Evolutionary conservation across 2,329 filamentous ascomycete genomes (phyloP), one percentile per base, ranked within the genome.

Genomic region (Aspergillus terreus): DNA sequence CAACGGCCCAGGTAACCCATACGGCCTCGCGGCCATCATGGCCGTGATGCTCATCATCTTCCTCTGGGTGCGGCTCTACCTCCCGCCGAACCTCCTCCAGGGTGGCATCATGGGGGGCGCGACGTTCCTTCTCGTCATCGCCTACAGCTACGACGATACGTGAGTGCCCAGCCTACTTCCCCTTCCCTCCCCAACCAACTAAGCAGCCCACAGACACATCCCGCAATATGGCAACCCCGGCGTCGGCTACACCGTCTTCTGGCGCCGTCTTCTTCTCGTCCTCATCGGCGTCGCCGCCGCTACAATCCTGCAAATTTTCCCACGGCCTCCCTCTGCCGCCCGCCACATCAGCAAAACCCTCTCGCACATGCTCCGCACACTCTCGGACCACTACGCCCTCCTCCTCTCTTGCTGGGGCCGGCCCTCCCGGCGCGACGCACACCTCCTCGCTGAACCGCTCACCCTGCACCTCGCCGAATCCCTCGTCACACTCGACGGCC

Each of bases 321-420:
- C 77, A 0, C 67, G 65, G 0, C 76, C 77, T 0, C 76, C 77
- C 0, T 79, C 77, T 0, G 76, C 75, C 0, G 73, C 75, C 0
- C 66, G 63, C 0, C 75, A 78, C 49, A 66, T 77, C 36, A 69
- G 71, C 57, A 75, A 75, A 36, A 71, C 74, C 0, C 70, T 80
- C 0, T 75, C 78, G 0, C 71, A 74, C 38, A 63, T 68, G 0
- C 61, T 80, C 2, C 69, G 73, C 9, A 68, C 70, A 0, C 53
- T 80, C 1, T 74, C 73, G 0, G 75, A 78, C 51, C 77, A 79
- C 55, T 80, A 80, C 49, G 76, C 78, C 0, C 66, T 80, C 0
- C 57, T 79, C 0, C 56, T 80, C 0, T 78, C 77, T 0, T 70
- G 73, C 51, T 77, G 76, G 74, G 67, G 64, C 4, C 64, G 67